Conservation (phyloP, 371 early-diverging fungal species). For the Furculomyces boomerangus region DNA sequence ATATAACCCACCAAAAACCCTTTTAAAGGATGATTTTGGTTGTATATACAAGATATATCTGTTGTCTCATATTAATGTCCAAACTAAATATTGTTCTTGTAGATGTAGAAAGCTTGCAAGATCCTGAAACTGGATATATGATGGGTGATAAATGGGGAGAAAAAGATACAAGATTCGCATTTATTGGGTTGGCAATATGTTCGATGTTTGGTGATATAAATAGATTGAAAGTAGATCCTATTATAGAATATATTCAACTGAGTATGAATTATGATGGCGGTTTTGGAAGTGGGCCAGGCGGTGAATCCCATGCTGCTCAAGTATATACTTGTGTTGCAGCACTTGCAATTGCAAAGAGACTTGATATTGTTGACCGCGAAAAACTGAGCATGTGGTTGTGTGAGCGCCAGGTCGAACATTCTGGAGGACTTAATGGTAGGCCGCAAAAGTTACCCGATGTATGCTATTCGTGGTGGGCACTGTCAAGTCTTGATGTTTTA, state of each 20-base stretch:
- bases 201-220: constrained; percentile 48
- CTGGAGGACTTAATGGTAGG: constrained; percentile 94
- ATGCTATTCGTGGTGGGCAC: constrained; percentile 99
- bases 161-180: constrained; percentile 86
- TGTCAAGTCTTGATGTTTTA: constrained; percentile 76
- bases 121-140: constrained; percentile 57
- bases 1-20: too few relatives aligned
- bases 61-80: background rate
- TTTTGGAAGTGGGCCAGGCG: constrained; percentile 81
- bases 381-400: constrained; percentile 82
- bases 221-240: constrained; percentile 44
- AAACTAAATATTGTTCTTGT: background rate
- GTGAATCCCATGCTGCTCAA: constrained; percentile 93
- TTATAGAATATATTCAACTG: constrained; percentile 51
- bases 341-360: constrained; percentile 55
- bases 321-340: constrained; percentile 89
- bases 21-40: too few relatives aligned
- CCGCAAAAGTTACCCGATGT: constrained; percentile 94
- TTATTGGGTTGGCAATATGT: constrained; percentile 61
- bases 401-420: constrained; percentile 69
- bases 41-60: too few relatives aligned
- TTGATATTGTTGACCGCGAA: constrained; percentile 50
- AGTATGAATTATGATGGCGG: constrained; percentile 97
- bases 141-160: constrained; percentile 89
- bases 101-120: constrained; percentile 37